Evolutionary conservation across 2,329 filamentous ascomycete species (phyloP), one percentile per base, ranked within the genome.

Genomic region (Colletotrichum lindemuthianum): DNA sequence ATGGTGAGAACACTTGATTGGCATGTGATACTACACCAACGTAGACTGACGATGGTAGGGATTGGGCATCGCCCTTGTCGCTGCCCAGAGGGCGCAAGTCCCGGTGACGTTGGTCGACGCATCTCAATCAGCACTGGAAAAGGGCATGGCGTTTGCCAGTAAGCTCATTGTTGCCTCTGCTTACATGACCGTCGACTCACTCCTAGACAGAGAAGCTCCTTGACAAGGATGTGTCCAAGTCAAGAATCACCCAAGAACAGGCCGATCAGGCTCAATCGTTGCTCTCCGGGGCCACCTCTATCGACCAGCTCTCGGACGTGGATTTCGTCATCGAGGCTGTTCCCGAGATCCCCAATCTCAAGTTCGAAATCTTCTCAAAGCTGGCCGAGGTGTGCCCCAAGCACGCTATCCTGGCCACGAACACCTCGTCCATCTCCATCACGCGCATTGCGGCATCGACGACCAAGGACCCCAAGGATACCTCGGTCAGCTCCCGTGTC

Each of bases 241-340:
- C 92, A 65, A 89, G 92, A 67, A 88, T 98, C 69, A 93, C 92
- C 9, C 89, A 93, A 76, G 88, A 92, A 52, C 88, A 95, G 69
- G 92, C 96, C 16, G 87, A 92, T 70, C 84, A 88, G 52, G 87
- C 90, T 34, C 89, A 91, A 34, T 86, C 86, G 10, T 88, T 91
- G 36, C 82, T 99, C 66, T 85, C 79, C 0, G 79, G 92, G 8
- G 90, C 88, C 56, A 93, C 91, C 13, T 87, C 87, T 15, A 86
- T 98, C 70, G 90, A 93, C 49, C 86, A 90, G 63, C 88, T 98
- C 24, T 88, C 87, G 33, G 86, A 89, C n/a, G 91, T 93, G 40
- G 96, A 99, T 81, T 97, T 99, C 77, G 90, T 99, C 60, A 98
- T 99, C 73, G 96, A 99, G 82, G 96, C 96, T 13, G 93, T 99